Evolutionary conservation across 164 flowering plant genomes (phyloP), one percentile per base, ranked within the genome.

Genomic region (Malania oleifera): DNA sequence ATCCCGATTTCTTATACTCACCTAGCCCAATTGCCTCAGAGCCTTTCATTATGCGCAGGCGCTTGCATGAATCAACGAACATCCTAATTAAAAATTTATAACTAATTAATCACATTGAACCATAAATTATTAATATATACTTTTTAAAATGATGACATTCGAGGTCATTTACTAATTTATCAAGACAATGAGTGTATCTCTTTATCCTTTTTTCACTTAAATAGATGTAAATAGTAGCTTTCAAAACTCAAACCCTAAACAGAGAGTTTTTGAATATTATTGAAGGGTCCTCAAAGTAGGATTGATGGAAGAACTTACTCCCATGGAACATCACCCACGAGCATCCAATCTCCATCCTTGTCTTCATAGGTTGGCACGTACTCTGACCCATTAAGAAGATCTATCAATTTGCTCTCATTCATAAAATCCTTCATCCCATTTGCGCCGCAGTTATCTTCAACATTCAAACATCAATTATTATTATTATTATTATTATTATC

Each of bases 1-100:
- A n/a, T n/a, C n/a, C n/a, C n/a, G n/a, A n/a, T n/a, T n/a, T n/a
- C n/a, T 13, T 12, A 28, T 19, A 70, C 59, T 63, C 17, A 75
- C 80, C 80, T 53, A 76, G 80, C 57, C 80, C 80, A 27, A 73
- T 73, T 20, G 80, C 77, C 24, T 76, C 80, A 18, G 77, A 70
- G 40, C 77, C 77, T 56, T 76, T 73, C 77, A 73, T 76, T 50
- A 76, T 76, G 38, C 80, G 48, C 68, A 76, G 43, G 37, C 80
- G 75, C 50, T 73, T 76, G 71, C 77, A 76, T 8, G 80, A 76
- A 60, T 68, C 57, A 24, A 76, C 77, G 54, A 76, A 76, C 80
- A 76, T 76, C 25, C 80, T 76, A 63, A 55, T 1, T 24, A 7
- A 14, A 39, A 25, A 46, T 24, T 17, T 20, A 48, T 31, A 31